These are phyloP conservation scores for Cladophialophora exuberans DNA, from an alignment of 2,329 filamentous ascomycete species.

Conservation along the genomic window DNA sequence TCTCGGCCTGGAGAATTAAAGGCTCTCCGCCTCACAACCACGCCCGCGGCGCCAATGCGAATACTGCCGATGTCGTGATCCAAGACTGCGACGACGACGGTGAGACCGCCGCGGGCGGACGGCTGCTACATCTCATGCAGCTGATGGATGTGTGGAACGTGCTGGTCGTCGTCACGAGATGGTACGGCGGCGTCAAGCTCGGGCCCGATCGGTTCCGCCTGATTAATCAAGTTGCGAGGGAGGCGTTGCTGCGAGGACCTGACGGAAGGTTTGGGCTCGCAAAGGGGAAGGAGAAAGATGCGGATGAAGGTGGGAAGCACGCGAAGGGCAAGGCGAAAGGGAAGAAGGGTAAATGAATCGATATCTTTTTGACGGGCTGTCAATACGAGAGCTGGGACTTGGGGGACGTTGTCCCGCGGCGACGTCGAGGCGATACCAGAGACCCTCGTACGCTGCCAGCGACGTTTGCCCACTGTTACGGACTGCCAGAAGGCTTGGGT, in stretches of 20 bases:
- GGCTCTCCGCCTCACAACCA: background rate
- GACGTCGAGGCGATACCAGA: no score
- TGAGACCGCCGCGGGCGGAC: slow-evolving; percentile 85
- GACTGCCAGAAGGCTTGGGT: no score
- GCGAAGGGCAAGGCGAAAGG: slow-evolving; percentile 1
- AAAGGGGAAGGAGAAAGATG: slow-evolving; percentile 22
- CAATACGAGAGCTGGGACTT: no score
- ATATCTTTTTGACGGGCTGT: no score
- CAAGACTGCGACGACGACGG: slow-evolving; percentile 98
- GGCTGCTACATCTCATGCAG: slow-evolving; percentile 88
- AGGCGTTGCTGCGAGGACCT: slow-evolving; percentile 81
- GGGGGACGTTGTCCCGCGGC: no score
- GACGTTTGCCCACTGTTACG: no score
- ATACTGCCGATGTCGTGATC: slow-evolving; percentile 36
- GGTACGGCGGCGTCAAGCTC: slow-evolving; percentile 91
- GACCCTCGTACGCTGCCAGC: no score
- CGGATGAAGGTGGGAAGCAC: slow-evolving; percentile 12
- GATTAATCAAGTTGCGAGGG: slow-evolving; percentile 84
- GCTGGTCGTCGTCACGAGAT: slow-evolving; percentile 89
- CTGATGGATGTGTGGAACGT: slow-evolving; percentile 92
- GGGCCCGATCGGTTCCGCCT: slow-evolving; percentile 88
- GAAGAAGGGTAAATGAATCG: slow-evolving; percentile 1
- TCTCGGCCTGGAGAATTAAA: slow-evolving; percentile 84
- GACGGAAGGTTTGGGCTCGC: no score
- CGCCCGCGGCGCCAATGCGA: background rate